phyloP scores from a whole-genome alignment of 176 grass and related monocot species.

The Eremochloa ophiuroides region DNA sequence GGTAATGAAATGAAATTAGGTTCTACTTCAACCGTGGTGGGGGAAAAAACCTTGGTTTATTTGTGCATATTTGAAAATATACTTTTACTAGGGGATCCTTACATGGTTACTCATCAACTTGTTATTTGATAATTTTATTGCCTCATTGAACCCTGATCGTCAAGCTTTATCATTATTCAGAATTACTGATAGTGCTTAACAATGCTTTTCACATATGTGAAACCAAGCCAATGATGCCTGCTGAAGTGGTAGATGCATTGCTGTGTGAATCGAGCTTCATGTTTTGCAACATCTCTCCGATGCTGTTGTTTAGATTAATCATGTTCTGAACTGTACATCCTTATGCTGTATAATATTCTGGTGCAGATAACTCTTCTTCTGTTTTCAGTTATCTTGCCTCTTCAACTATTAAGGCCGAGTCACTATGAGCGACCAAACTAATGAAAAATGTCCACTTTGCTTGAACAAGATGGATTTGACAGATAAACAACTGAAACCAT shows the following conservation, averaged over 20 bases:
- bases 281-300: background rate
- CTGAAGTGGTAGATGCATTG: background rate
- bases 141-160: background rate
- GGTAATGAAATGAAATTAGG: background rate
- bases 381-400: constrained; percentile 17
- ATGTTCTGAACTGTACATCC: background rate
- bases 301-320: background rate
- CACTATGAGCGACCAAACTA: constrained; percentile 47
- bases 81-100: background rate
- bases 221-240: background rate
- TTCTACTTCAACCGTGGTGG: background rate
- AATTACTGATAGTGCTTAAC: background rate
- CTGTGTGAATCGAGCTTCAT: background rate
- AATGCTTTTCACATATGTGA: background rate
- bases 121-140: constrained; percentile 4
- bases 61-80: background rate
- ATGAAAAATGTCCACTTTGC: constrained; percentile 54
- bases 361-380: background rate
- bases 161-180: background rate
- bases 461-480: constrained; percentile 54
- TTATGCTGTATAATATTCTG: background rate
- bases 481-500: constrained; percentile 66
- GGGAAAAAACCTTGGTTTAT: background rate
- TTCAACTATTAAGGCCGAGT: constrained; percentile 2
- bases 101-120: background rate